Evolutionary conservation across 495 filamentous ascomycete species (phyloP), one percentile per base, ranked within the genome.

Genomic region (Penicillium arizonense): DNA sequence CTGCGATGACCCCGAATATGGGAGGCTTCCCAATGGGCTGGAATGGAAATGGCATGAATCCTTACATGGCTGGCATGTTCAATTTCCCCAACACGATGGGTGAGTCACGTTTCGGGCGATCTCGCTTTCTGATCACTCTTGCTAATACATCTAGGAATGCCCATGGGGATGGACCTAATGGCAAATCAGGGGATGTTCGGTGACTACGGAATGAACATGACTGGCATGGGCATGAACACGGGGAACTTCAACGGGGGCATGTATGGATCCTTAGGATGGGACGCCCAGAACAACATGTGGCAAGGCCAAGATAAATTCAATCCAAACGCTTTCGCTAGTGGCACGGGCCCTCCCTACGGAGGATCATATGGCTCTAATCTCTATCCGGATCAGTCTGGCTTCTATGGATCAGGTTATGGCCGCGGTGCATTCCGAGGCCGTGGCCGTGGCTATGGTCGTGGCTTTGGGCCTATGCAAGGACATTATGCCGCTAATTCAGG

Each of bases 181-280:
- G 77, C 90, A 82, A 76, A 75, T 71, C 88, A 94, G 72, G 86
- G 82, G 69, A 93, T 95, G 87, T 89, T 88, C 81, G 86, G 87
- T 71, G 89, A 87, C 52, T 93, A 85, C 74, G 86, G 86, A 77
- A 91, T 91, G 87, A 89, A 87, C 81, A 93, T 93, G 87, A 86
- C 85, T 82, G 87, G 86, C 77, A 91, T 91, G 89, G 88, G 86
- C 71, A 91, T 94, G 89, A 85, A 85, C 62, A 86, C 87, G 83
- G 88, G 86, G 74, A 88, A 86, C 59, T 92, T 83, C 79, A 83
- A 85, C 72, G 80, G 77, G 67, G 75, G 76, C 61, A 79, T 77
- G 70, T 82, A 82, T 78, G 82, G 82, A 58, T 61, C 63, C 24
- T 54, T 61, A 70, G 82, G 81, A 69, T 84, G 81, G 80, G 81